These are phyloP conservation scores for Selenicereus undatus DNA, from an alignment of 148 eudicot species.

Conservation along the genomic window DNA sequence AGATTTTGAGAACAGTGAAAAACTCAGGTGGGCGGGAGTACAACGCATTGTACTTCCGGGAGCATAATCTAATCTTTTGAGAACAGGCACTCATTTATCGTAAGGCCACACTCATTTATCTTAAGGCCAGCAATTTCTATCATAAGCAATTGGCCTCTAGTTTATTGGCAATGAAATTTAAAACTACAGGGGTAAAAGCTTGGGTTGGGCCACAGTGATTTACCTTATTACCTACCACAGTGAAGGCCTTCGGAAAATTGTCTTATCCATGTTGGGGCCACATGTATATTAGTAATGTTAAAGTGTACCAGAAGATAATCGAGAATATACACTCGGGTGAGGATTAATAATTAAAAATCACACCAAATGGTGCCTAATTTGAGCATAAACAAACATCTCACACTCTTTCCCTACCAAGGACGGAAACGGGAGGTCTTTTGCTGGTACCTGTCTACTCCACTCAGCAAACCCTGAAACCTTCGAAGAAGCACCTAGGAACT, in stretches of 20 bases:
- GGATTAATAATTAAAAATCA: not conserved
- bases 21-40: too few species aligned
- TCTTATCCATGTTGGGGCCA: not conserved
- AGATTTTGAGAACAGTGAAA: too few species aligned
- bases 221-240: not conserved
- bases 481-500: not conserved
- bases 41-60: too few species aligned
- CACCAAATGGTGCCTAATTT: not conserved
- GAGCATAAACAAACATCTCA: not conserved
- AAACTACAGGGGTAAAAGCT: not conserved
- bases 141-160: not conserved
- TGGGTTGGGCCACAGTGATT: not conserved
- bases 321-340: not conserved
- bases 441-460: not conserved
- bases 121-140: not conserved
- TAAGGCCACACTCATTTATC: too few species aligned
- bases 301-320: not conserved
- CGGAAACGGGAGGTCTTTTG: not conserved
- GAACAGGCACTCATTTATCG: too few species aligned
- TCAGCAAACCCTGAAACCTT: too few species aligned
- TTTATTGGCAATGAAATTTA: not conserved
- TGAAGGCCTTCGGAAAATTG: not conserved
- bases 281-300: too few species aligned
- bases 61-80: too few species aligned
- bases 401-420: not conserved